Evolutionary conservation across 208 protist genomes (phyloP).

Genomic region (Endotrypanum monterogeii): DNA sequence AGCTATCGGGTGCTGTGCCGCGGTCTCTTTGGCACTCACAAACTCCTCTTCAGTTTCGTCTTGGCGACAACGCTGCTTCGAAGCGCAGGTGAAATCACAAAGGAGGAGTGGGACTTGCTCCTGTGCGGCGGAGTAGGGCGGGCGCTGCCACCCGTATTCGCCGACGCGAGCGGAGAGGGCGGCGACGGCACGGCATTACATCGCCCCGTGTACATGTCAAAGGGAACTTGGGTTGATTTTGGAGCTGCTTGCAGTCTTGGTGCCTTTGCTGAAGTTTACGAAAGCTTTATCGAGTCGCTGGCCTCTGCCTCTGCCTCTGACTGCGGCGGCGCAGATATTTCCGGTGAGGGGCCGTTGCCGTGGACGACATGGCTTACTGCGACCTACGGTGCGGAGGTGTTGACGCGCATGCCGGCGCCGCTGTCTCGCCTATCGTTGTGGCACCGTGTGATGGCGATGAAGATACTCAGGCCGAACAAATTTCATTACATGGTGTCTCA

Average conservation of each 20-base stretch:
- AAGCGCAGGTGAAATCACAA: slow-evolving; percentile 48
- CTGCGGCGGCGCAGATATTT: not conserved
- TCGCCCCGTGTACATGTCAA: slow-evolving; percentile 85
- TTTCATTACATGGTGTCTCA: slow-evolving; percentile 70
- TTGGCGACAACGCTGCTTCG: slow-evolving; percentile 84
- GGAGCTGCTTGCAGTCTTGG: slow-evolving; percentile 75
- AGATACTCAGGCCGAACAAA: slow-evolving; percentile 82
- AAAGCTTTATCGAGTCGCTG: slow-evolving; percentile 61
- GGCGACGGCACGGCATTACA: slow-evolving; percentile 27
- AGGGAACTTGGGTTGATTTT: slow-evolving; percentile 93
- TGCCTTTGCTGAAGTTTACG: slow-evolving; percentile 80
- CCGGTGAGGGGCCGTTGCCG: slow-evolving; percentile 28
- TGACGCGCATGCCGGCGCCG: slow-evolving; percentile 34
- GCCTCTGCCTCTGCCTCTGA: not conserved
- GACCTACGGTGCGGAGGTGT: slow-evolving; percentile 76
- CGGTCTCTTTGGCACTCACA: slow-evolving; percentile 95
- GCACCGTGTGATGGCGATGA: slow-evolving; percentile 87
- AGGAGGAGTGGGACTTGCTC: slow-evolving; percentile 87
- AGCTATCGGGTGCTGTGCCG: slow-evolving; percentile 93
- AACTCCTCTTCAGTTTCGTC: slow-evolving; percentile 94
- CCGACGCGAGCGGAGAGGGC: slow-evolving; percentile 21
- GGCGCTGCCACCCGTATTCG: slow-evolving; percentile 29
- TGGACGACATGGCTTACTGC: slow-evolving; percentile 88
- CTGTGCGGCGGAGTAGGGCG: slow-evolving; percentile 75
- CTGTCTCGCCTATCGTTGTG: slow-evolving; percentile 61